These are phyloP conservation scores for Fusarium paranaense DNA, from an alignment of 2,329 filamentous ascomycete species.

Conservation along the genomic window DNA sequence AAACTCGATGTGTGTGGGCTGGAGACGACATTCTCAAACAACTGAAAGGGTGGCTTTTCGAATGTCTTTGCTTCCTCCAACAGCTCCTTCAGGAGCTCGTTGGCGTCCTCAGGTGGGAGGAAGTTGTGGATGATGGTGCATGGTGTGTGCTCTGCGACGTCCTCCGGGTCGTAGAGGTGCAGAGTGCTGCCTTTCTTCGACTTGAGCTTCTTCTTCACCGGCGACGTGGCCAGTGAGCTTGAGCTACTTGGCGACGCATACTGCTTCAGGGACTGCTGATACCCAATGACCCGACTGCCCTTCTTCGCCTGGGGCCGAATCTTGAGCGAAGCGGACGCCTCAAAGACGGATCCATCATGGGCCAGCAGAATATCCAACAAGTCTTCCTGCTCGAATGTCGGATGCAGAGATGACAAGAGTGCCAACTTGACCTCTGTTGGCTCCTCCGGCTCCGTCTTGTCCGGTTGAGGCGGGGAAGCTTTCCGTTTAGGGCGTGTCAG, in stretches of 20 bases:
- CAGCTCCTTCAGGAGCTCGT: slow-evolving; percentile 79
- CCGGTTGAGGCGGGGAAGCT: slow-evolving; percentile 38
- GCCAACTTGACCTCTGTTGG: slow-evolving; percentile 92
- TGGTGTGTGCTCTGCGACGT: slow-evolving; percentile 85
- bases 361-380: slow-evolving; percentile 84
- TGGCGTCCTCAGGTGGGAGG: slow-evolving; percentile 77
- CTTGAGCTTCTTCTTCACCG: slow-evolving; percentile 63
- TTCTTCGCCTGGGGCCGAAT: slow-evolving; percentile 48
- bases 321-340: slow-evolving; percentile 69
- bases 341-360: slow-evolving; percentile 80
- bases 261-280: slow-evolving; percentile 73
- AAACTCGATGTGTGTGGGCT: slow-evolving; percentile 88
- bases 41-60: slow-evolving; percentile 78
- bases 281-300: slow-evolving; percentile 55
- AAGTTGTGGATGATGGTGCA: slow-evolving; percentile 96
- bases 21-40: slow-evolving; percentile 88
- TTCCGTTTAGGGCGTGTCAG: slow-evolving; percentile 67
- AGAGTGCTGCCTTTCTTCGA: slow-evolving; percentile 85
- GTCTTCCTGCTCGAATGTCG: slow-evolving; percentile 70
- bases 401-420: slow-evolving; percentile 81
- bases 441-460: slow-evolving; percentile 67
- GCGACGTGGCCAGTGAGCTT: slow-evolving; percentile 23
- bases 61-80: slow-evolving; percentile 79
- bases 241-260: slow-evolving; percentile 53
- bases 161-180: slow-evolving; percentile 83